These are phyloP conservation scores for Colletotrichum camelliae DNA, from an alignment of 2,329 filamentous ascomycete species.

Conservation along the genomic window DNA sequence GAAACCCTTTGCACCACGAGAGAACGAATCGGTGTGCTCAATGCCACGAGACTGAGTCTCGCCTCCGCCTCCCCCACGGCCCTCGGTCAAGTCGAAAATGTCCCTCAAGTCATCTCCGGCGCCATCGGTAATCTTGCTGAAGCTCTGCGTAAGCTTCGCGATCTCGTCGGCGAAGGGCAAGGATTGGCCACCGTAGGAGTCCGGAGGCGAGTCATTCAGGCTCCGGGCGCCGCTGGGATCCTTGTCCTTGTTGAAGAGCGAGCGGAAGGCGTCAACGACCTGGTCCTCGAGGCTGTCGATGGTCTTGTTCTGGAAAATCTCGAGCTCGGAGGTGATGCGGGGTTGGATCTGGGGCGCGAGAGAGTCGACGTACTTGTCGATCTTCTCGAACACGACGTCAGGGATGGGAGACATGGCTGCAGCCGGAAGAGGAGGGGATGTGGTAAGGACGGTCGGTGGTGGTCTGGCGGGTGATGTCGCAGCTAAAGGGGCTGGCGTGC, in stretches of 20 bases:
- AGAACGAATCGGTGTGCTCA: constrained; percentile 26
- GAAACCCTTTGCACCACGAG: constrained; percentile 38
- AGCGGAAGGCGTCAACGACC: constrained; percentile 48
- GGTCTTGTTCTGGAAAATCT: constrained; percentile 48
- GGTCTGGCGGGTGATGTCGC: background rate
- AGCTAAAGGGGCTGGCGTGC: background rate
- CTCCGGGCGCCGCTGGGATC: constrained; percentile 22
- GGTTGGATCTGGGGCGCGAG: constrained; percentile 51
- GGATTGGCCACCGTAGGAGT: constrained; percentile 45
- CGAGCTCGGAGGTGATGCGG: constrained; percentile 49
- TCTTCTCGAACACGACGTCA: constrained; percentile 47
- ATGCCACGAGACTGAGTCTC: constrained; percentile 31
- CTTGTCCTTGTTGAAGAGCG: constrained; percentile 44
- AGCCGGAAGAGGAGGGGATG: background rate
- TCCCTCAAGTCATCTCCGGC: constrained; percentile 47
- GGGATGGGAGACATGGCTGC: constrained; percentile 40
- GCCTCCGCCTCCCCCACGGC: constrained; percentile 14
- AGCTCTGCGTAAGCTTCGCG: constrained; percentile 43
- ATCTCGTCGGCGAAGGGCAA: constrained; percentile 53
- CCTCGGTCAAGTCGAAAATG: constrained; percentile 49
- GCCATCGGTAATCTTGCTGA: constrained; percentile 43
- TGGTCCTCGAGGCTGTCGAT: constrained; percentile 51
- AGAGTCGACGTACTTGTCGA: constrained; percentile 53
- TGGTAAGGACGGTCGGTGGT: background rate
- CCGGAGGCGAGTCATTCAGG: constrained; percentile 39